A percentile compares a stretch with the other conserved stretches of the same genome.
phyloP scores from a whole-genome alignment of 768 basidiomycete species.

The Suillus placidus region DNA sequence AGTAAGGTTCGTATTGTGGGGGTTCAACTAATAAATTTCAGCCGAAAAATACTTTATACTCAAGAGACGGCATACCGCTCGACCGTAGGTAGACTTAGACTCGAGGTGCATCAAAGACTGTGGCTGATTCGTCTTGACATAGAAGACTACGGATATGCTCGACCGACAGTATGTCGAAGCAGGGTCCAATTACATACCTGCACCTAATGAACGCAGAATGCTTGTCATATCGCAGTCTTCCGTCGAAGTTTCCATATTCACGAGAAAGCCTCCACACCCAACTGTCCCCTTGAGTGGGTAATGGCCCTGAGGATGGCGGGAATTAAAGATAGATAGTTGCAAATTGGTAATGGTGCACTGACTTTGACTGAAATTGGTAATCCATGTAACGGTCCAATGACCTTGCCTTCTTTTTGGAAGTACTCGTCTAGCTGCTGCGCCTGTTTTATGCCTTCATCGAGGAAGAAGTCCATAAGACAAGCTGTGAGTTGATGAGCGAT shows the following conservation, averaged over 20 bases:
- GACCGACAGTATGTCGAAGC: conserved; percentile 7
- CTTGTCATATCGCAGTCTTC: conserved; percentile 35
- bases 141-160: conserved; percentile 36
- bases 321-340: not conserved
- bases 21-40: conserved; percentile 39
- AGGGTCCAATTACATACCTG: conserved; percentile 29
- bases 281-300: conserved; percentile 43
- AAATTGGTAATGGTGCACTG: not conserved
- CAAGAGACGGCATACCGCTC: conserved; percentile 23
- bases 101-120: conserved; percentile 46
- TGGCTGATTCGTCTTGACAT: conserved; percentile 45
- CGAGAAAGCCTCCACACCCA: conserved; percentile 39
- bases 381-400: conserved; percentile 48
- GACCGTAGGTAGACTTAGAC: conserved; percentile 37
- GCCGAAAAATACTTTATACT: conserved; percentile 26
- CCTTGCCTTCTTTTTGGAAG: conserved; percentile 38
- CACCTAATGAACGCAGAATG: conserved; percentile 44
- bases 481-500: conserved; percentile 51
- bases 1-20: conserved; percentile 45
- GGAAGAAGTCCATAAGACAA: conserved; percentile 47
- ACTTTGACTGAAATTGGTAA: conserved; percentile 46
- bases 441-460: conserved; percentile 42
- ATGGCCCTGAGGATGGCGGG: conserved; percentile 33
- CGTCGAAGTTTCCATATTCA: conserved; percentile 23
- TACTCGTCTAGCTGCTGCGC: conserved; percentile 47